These are phyloP conservation scores for Solanum acaule DNA, from an alignment of 257 asterid genomes.

Conservation along the genomic window DNA sequence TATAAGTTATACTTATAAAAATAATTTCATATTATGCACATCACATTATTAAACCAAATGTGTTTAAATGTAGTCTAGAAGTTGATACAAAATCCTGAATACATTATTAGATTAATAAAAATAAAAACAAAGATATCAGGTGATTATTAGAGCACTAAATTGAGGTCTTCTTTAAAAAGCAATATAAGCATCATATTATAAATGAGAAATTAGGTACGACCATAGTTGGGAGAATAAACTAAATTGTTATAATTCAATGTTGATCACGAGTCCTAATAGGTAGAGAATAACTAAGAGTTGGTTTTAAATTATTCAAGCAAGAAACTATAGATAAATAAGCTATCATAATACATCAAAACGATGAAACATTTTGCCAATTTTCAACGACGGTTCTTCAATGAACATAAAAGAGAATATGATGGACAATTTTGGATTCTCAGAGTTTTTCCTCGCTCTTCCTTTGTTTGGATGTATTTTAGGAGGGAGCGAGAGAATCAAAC, in stretches of 20 bases:
- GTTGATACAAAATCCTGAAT: neutral
- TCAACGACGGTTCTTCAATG: neutral
- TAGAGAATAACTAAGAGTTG: neutral
- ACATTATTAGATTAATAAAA: too few species aligned
- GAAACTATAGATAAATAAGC: neutral
- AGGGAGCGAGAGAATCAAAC: neutral
- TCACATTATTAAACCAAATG: neutral
- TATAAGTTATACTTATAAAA: too few species aligned
- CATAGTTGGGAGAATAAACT: neutral
- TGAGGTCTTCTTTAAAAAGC: too few species aligned
- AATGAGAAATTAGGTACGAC: neutral
- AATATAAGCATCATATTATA: too few species aligned
- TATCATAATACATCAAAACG: neutral
- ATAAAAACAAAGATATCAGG: neutral
- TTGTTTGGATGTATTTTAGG: neutral
- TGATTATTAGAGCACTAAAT: neutral
- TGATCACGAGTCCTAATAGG: neutral
- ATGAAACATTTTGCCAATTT: neutral
- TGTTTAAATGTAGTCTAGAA: too few species aligned
- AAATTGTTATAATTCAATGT: neutral
- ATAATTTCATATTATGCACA: too few species aligned
- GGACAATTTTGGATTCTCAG: neutral
- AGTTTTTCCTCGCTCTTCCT: neutral
- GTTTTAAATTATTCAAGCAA: neutral
- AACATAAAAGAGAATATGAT: neutral